phyloP scores from a whole-genome alignment of 495 filamentous ascomycete species.

The Hypoxylon trugodes region DNA sequence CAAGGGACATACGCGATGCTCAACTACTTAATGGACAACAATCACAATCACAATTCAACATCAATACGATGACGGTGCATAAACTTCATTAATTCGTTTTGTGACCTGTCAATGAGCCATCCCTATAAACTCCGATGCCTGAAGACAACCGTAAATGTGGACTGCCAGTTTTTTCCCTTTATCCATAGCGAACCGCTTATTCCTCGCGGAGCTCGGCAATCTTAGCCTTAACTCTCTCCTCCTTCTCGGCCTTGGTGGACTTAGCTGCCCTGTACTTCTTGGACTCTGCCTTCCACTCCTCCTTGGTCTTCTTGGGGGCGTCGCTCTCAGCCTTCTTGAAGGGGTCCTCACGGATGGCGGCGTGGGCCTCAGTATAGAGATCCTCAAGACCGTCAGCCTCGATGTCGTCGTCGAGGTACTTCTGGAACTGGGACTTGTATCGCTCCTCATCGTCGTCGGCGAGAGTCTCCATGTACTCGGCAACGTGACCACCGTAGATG shows the following conservation, averaged over 20 bases:
- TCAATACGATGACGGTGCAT: conserved; percentile 42
- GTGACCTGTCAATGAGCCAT: conserved; percentile 43
- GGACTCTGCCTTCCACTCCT: conserved; percentile 94
- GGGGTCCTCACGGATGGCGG: conserved; percentile 96
- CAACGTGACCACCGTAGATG: conserved; percentile 97
- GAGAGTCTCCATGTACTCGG: conserved; percentile 99
- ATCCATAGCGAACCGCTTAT: conserved; percentile 43
- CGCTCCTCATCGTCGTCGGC: conserved; percentile 99
- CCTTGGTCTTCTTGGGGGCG: conserved; percentile 88
- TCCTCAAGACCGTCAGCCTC: conserved; percentile 99
- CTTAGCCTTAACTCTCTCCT: conserved; percentile 82
- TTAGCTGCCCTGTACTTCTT: conserved; percentile 83
- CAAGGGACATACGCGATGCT: too few relatives aligned
- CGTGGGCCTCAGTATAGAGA: conserved; percentile 92
- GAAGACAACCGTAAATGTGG: conserved; percentile 44
- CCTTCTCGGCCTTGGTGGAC: conserved; percentile 81
- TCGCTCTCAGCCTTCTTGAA: conserved; percentile 90
- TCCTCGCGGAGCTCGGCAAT: conserved; percentile 75
- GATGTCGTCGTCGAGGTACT: conserved; percentile 95
- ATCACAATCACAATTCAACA: conserved; percentile 16
- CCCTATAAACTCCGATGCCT: conserved; percentile 47
- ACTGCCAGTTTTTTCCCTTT: conserved; percentile 41
- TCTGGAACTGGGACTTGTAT: conserved; percentile 95
- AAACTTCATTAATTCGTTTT: conserved; percentile 47
- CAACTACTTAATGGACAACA: too few relatives aligned